Conservation (phyloP, 352 stramenopile species). For the Thalassiosira livingstoniorum region DNA sequence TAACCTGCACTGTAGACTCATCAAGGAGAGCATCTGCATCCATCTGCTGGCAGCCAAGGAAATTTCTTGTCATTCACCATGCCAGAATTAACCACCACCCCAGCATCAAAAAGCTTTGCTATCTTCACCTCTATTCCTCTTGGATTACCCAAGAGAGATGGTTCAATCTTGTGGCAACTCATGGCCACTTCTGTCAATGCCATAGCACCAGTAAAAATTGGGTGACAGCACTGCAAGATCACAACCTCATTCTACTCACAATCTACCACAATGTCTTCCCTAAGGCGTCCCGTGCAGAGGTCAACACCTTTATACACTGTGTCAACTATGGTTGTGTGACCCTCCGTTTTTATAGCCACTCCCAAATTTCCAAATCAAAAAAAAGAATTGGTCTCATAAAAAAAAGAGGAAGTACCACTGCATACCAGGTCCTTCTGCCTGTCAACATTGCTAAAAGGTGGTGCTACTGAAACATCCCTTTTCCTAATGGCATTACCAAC, state of each 20-base stretch:
- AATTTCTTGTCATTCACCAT: too few species aligned
- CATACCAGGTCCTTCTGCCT: slow-evolving; percentile 21
- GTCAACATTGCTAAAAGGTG: slow-evolving; percentile 3
- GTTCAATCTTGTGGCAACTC: too few species aligned
- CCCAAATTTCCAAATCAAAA: slow-evolving; percentile 23
- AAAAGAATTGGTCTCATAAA: slow-evolving; percentile 21
- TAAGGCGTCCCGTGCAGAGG: slow-evolving; percentile 2
- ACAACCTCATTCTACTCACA: slow-evolving; percentile 2
- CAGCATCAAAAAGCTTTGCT: too few species aligned
- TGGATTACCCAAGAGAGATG: too few species aligned
- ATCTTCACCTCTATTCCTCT: too few species aligned
- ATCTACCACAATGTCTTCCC: slow-evolving; percentile 14
- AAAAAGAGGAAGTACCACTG: slow-evolving; percentile 17
- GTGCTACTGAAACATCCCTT: slow-evolving; percentile 17
- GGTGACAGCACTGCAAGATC: background rate
- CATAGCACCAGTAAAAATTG: slow-evolving; percentile 12
- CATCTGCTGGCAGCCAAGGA: too few species aligned
- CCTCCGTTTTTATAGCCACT: slow-evolving; percentile 9
- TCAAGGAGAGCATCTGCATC: too few species aligned
- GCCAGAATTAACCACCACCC: too few species aligned
- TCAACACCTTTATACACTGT: slow-evolving; percentile 30
- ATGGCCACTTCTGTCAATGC: too few species aligned
- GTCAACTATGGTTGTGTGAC: slow-evolving; percentile 12
- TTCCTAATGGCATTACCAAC: slow-evolving; percentile 19
- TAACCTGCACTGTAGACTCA: too few species aligned